phyloP scores from a whole-genome alignment of 306 rosid genomes.

The Carpinus fangiana region DNA sequence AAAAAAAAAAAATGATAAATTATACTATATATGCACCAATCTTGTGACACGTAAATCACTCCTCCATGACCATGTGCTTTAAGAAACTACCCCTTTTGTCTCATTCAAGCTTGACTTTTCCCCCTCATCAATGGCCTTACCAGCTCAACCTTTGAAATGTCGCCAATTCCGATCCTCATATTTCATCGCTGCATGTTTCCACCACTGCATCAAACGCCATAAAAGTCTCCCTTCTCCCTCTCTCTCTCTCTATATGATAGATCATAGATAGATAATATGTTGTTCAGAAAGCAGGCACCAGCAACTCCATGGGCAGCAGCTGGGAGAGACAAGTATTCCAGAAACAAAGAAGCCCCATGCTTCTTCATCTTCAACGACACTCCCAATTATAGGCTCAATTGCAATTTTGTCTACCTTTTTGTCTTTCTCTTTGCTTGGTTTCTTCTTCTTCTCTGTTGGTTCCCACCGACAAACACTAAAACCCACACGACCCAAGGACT shows the following conservation, averaged over 20 bases:
- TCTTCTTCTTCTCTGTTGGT: constrained; percentile 33
- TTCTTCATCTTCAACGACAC: background rate
- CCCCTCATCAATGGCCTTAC: too few species aligned
- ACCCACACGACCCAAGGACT: background rate
- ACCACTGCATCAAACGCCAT: too few species aligned
- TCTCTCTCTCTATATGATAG: background rate
- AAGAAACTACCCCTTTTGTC: too few species aligned
- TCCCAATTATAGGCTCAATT: background rate
- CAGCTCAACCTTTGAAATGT: too few species aligned
- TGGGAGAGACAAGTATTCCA: constrained; percentile 35
- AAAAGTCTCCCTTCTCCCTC: too few species aligned
- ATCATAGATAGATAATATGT: constrained; percentile 28
- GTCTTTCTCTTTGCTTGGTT: constrained; percentile 51
- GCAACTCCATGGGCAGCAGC: constrained; percentile 20
- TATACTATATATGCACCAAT: too few species aligned
- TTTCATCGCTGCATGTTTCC: too few species aligned
- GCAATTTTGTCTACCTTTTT: constrained; percentile 20
- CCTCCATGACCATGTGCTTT: too few species aligned
- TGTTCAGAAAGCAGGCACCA: constrained; percentile 50
- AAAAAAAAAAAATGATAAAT: too few species aligned
- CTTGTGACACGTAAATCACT: too few species aligned
- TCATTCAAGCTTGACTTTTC: too few species aligned
- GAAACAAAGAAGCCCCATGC: constrained; percentile 28
- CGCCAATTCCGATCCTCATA: too few species aligned
- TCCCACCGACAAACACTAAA: constrained; percentile 15